Conservation (phyloP, 116 monocot species). For the Iris pallida region DNA sequence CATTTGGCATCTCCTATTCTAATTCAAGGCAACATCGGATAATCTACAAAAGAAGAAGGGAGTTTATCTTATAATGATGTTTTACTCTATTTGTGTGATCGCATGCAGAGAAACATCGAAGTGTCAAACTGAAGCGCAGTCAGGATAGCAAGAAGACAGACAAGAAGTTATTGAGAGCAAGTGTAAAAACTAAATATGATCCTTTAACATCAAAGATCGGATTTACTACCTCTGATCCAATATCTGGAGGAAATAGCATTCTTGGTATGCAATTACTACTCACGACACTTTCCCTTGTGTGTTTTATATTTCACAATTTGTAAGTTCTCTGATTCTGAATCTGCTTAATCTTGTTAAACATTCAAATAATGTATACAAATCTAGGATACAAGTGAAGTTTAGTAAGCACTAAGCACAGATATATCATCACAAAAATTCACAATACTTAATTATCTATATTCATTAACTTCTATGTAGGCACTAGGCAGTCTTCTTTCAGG, state of each 20-base stretch:
- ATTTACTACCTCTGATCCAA: not conserved
- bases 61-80: too few relatives aligned
- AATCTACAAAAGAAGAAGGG: too few relatives aligned
- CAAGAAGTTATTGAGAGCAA: not conserved
- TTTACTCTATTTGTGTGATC: too few relatives aligned
- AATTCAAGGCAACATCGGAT: too few relatives aligned
- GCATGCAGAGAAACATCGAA: not conserved
- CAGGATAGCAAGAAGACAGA: not conserved
- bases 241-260: not conserved
- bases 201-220: not conserved
- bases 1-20: too few relatives aligned
- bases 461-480: not conserved
- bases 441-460: not conserved
- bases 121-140: not conserved
- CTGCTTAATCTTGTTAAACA: not conserved
- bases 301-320: conserved; percentile 1
- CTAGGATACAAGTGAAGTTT: too few relatives aligned
- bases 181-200: not conserved
- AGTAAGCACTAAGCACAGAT: not conserved
- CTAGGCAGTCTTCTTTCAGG: not conserved
- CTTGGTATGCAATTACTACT: conserved; percentile 4
- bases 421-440: not conserved
- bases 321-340: not conserved
- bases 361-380: too few relatives aligned
- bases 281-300: not conserved